Conservation (phyloP, 306 rosid genomes). For the Abrus pulchellus region DNA sequence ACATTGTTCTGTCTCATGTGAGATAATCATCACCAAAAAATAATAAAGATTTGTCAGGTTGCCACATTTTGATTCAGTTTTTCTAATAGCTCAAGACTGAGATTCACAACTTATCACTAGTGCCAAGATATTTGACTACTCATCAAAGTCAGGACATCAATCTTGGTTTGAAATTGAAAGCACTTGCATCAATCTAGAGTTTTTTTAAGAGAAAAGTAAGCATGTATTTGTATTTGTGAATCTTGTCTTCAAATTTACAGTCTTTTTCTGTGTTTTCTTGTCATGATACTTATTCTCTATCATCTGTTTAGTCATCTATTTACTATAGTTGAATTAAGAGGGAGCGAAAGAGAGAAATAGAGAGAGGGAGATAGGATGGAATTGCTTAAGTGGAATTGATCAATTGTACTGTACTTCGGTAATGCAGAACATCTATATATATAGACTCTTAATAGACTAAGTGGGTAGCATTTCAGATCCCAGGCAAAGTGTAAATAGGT, state of each 20-base stretch:
- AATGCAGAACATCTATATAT: no score
- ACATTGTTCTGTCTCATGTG: not conserved
- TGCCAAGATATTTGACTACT: conserved; percentile 2
- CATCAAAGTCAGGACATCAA: conserved; percentile 42
- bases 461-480: no score
- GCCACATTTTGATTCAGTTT: not conserved
- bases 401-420: no score
- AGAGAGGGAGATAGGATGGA: no score
- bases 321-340: no score
- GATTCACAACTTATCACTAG: conserved; percentile 27
- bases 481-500: no score
- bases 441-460: no score
- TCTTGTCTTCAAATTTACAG: not conserved
- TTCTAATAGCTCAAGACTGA: conserved; percentile 8
- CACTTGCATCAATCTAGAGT: not conserved
- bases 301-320: conserved; percentile 23
- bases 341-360: no score
- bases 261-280: conserved; percentile 24
- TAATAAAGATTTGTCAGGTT: conserved; percentile 10
- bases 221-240: conserved; percentile 1
- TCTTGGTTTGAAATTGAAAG: conserved; percentile 27
- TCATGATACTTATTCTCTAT: conserved; percentile 19
- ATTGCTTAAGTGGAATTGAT: no score
- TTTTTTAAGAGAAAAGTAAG: not conserved
- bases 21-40: conserved; percentile 9